phyloP scores from a whole-genome alignment of 208 protist genomes.

The Naegleria fowleri region DNA sequence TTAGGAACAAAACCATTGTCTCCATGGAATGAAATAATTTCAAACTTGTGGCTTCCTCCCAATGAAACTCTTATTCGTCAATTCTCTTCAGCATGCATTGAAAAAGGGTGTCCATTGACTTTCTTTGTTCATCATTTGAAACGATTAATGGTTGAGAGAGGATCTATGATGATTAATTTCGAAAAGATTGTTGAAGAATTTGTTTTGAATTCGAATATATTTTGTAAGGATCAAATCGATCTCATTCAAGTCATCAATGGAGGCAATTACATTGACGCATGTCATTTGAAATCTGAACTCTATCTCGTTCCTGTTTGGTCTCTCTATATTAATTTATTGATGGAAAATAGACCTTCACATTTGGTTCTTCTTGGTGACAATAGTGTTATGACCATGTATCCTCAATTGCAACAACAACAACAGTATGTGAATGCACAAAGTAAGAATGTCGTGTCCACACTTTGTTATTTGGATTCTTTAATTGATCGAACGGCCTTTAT shows the following conservation, averaged over 20 bases:
- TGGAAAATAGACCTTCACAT: neutral
- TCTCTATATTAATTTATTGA: neutral
- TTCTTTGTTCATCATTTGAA: neutral
- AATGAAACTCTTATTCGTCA: neutral
- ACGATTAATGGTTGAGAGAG: neutral
- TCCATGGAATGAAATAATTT: neutral
- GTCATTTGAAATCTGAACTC: neutral
- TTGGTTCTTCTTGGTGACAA: too few species aligned
- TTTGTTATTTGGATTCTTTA: neutral
- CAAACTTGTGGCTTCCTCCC: neutral
- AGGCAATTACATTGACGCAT: neutral
- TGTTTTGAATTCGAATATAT: neutral
- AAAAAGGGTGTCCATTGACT: neutral
- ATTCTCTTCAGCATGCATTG: neutral
- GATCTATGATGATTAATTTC: neutral
- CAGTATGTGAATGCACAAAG: neutral
- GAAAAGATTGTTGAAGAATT: neutral
- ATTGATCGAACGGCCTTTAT: neutral
- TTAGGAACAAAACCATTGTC: neutral
- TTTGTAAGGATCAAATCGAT: neutral
- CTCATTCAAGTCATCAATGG: neutral
- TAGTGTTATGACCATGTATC: too few species aligned
- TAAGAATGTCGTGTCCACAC: neutral
- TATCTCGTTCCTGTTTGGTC: neutral
- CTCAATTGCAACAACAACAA: too few species aligned